phyloP scores from a whole-genome alignment of 2,329 filamentous ascomycete genomes.

The Penicillium sp. region DNA sequence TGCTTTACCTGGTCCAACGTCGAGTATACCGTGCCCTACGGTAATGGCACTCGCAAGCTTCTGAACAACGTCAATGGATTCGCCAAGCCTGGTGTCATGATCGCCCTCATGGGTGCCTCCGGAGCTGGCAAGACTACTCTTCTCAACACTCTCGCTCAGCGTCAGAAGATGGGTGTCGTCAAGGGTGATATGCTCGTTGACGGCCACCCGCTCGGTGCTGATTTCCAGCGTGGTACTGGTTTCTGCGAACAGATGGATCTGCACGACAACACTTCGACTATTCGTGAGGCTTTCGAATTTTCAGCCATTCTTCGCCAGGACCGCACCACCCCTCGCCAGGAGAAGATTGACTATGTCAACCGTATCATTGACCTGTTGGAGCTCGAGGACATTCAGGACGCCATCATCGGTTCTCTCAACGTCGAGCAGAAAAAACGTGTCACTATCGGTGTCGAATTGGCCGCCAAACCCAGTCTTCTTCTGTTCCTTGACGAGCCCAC shows the following conservation, averaged over 20 bases:
- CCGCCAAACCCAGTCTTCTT: conserved; percentile 70
- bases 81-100: conserved; percentile 78
- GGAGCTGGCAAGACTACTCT: conserved; percentile 86
- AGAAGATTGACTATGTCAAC: conserved; percentile 71
- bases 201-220: conserved; percentile 64
- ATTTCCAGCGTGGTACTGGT: conserved; percentile 72
- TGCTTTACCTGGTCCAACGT: conserved; percentile 76
- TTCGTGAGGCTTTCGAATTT: conserved; percentile 72
- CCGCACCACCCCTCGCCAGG: conserved; percentile 57
- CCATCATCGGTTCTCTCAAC: conserved; percentile 67
- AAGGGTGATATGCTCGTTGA: conserved; percentile 76
- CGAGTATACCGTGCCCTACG: conserved; percentile 74
- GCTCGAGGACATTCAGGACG: conserved; percentile 69
- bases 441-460: conserved; percentile 75
- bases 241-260: conserved; percentile 77
- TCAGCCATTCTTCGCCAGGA: conserved; percentile 70
- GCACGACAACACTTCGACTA: conserved; percentile 70
- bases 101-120: conserved; percentile 80
- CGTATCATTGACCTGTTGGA: conserved; percentile 70
- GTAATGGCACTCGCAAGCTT: conserved; percentile 65
- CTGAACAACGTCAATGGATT: conserved; percentile 76
- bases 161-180: conserved; percentile 69
- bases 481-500: conserved; percentile 77
- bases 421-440: conserved; percentile 75
- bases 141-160: conserved; percentile 76